Conservation (phyloP, 2,329 filamentous ascomycete genomes). For the Chalaropsis ovoidea region DNA sequence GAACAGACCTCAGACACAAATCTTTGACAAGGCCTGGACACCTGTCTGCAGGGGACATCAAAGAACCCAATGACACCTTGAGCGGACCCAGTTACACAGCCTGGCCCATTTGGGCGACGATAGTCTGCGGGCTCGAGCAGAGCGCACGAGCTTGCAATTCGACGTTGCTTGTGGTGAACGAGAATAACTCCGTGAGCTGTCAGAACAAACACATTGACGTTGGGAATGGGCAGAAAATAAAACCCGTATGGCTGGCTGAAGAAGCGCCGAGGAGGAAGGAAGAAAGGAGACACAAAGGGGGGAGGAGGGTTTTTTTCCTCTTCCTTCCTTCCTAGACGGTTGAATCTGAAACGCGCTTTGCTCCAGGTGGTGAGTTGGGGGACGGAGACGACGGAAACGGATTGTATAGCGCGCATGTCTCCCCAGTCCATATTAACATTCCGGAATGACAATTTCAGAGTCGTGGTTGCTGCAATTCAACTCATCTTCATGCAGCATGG, state of each 20-base stretch:
- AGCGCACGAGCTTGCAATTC: background rate
- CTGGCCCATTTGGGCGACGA: background rate
- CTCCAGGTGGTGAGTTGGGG: background rate
- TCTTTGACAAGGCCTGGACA: conserved; percentile 22
- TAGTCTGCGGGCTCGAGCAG: background rate
- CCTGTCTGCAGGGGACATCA: background rate
- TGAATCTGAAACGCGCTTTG: conserved; percentile 11
- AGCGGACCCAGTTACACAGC: background rate
- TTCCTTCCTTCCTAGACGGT: conserved; percentile 8
- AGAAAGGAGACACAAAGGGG: background rate
- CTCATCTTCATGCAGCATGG: background rate
- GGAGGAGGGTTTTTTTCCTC: background rate
- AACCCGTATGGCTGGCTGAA: background rate
- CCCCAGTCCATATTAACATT: background rate
- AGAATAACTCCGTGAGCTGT: background rate
- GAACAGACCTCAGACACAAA: background rate
- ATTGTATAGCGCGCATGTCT: background rate
- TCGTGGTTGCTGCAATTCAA: background rate
- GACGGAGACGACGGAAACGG: background rate
- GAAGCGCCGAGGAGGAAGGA: background rate
- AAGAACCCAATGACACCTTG: background rate
- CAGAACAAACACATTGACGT: background rate
- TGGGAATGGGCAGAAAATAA: background rate
- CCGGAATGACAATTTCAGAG: background rate
- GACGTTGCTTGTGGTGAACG: background rate